Conservation (phyloP, 1,284 basidiomycete genomes). For the Apiotrichum montevideense region DNA sequence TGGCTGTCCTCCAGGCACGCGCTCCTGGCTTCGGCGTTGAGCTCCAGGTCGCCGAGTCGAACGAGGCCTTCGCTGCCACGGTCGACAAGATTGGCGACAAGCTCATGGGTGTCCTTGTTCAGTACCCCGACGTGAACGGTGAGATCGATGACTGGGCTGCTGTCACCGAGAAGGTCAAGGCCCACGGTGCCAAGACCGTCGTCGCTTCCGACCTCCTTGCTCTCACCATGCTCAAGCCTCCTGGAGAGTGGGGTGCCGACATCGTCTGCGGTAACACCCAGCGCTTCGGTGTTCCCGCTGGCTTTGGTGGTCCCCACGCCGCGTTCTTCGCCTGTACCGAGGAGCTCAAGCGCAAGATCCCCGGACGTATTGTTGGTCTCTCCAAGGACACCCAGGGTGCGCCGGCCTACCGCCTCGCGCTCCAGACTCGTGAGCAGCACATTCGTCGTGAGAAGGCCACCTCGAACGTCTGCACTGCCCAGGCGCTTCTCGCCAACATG, state of each 20-base stretch:
- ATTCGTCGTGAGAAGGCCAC: constrained; percentile 94
- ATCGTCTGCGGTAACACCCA: constrained; percentile 92
- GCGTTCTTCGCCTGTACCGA: constrained; percentile 96
- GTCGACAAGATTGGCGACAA: constrained; percentile 53
- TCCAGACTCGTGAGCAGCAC: constrained; percentile 95
- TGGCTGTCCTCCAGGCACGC: constrained; percentile 77
- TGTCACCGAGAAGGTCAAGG: constrained; percentile 66
- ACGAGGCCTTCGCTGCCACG: constrained; percentile 51
- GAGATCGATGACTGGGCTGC: constrained; percentile 68
- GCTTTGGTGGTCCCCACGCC: constrained; percentile 87
- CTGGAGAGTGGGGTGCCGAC: constrained; percentile 98
- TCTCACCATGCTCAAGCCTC: constrained; percentile 86
- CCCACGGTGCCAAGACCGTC: constrained; percentile 69
- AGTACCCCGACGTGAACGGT: constrained; percentile 90
- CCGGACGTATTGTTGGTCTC: constrained; percentile 85
- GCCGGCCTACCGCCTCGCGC: constrained; percentile 82
- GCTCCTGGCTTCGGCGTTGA: constrained; percentile 85
- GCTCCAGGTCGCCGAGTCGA: constrained; percentile 55
- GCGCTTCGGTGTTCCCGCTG: constrained; percentile 81
- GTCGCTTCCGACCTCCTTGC: constrained; percentile 90
- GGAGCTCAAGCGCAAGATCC: constrained; percentile 92
- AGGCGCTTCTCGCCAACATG: constrained; percentile 93
- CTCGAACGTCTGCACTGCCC: constrained; percentile 84
- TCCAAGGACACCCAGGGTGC: constrained; percentile 79
- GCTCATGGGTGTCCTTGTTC: constrained; percentile 80